phyloP scores from a whole-genome alignment of 768 basidiomycete genomes.

The Cyclocybe aegerita region DNA sequence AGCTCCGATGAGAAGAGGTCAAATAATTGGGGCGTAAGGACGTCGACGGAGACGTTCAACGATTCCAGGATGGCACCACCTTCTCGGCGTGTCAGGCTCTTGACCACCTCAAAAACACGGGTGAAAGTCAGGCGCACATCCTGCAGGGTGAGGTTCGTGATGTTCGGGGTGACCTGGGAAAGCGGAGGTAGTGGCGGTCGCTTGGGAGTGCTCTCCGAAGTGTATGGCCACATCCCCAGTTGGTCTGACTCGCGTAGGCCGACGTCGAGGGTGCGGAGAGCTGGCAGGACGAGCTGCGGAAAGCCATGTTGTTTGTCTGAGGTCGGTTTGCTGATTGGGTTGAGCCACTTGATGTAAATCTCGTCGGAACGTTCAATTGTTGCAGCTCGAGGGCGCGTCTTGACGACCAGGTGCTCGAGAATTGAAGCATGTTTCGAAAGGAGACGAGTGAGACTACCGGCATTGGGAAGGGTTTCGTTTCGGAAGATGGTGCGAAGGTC shows the following conservation, averaged over 20 bases:
- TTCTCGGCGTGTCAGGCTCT: neutral
- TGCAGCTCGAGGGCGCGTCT: constrained; percentile 5
- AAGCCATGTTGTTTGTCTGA: constrained; percentile 2
- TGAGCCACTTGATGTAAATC: constrained; percentile 12
- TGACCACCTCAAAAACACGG: neutral
- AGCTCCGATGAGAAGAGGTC: neutral
- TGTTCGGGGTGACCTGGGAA: constrained; percentile 6
- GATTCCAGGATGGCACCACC: neutral
- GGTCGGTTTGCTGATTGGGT: neutral
- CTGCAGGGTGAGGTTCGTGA: constrained; percentile 9
- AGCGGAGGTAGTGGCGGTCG: constrained; percentile 9
- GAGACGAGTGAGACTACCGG: constrained; percentile 9
- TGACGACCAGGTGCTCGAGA: constrained; percentile 7
- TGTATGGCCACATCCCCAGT: neutral
- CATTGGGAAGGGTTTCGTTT: neutral
- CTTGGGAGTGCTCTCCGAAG: neutral
- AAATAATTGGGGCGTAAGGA: neutral
- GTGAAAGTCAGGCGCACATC: neutral
- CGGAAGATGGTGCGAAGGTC: constrained; percentile 13
- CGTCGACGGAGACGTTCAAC: neutral
- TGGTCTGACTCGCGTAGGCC: constrained; percentile 5
- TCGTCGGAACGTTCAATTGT: constrained; percentile 9
- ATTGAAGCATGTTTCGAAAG: constrained; percentile 9
- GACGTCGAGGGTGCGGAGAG: constrained; percentile 11
- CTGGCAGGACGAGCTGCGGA: constrained; percentile 4